These are phyloP conservation scores for Hanseniaspora osmophila DNA, from an alignment of 805 yeast genomes.

Conservation along the genomic window DNA sequence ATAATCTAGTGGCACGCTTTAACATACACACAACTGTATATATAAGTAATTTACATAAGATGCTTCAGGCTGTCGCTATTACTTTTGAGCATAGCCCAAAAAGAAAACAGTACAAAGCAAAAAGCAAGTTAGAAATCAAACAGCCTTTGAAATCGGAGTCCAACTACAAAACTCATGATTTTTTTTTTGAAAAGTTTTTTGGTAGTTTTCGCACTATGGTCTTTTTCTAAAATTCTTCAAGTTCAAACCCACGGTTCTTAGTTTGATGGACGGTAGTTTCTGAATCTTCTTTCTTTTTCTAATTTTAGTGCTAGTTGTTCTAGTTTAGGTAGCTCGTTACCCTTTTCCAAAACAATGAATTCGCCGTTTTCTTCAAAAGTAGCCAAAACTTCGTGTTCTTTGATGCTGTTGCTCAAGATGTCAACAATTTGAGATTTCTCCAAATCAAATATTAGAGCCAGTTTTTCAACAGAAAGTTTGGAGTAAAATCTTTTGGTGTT, in stretches of 20 bases:
- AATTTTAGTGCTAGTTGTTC: conserved; percentile 78
- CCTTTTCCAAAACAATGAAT: conserved; percentile 54
- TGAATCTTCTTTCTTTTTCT: conserved; percentile 23
- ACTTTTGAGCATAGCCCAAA: no score
- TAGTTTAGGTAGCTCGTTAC: conserved; percentile 67
- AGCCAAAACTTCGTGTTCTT: conserved; percentile 64
- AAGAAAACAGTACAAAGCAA: no score
- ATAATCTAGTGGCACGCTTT: no score
- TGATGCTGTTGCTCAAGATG: conserved; percentile 61
- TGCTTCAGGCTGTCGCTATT: no score
- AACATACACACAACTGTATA: no score
- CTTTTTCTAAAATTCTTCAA: neutral
- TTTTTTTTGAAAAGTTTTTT: no score
- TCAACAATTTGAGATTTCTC: conserved; percentile 40
- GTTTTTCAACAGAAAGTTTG: conserved; percentile 53
- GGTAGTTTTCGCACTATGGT: no score
- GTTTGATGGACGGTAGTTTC: conserved; percentile 2
- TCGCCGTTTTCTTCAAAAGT: conserved; percentile 45
- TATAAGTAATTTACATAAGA: no score
- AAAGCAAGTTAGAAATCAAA: no score
- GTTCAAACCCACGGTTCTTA: neutral
- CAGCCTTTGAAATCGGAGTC: no score
- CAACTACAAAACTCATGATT: no score
- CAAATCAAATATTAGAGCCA: conserved; percentile 56
- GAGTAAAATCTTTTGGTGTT: conserved; percentile 66